Percentiles rank a stretch among this genome's conserved stretches.
phyloP scores from a whole-genome alignment of 768 basidiomycete genomes.

The Plicaturopsis crispa region DNA sequence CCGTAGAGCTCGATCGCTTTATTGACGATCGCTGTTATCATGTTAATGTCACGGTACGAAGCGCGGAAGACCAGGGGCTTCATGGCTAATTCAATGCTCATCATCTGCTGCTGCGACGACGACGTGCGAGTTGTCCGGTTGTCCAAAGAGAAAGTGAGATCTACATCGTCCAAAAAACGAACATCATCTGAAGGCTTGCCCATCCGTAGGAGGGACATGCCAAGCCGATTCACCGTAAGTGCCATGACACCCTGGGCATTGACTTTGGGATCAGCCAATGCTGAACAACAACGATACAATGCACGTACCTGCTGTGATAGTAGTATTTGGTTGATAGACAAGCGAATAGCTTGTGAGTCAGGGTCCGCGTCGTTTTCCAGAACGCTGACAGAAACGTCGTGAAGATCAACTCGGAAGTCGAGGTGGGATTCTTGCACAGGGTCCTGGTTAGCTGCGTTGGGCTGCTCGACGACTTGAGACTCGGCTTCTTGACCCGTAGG shows the following conservation, averaged over 20 bases:
- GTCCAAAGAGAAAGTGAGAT: constrained; percentile 83
- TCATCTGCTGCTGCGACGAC: constrained; percentile 59
- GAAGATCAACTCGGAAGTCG: constrained; percentile 79
- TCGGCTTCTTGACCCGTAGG: constrained; percentile 12
- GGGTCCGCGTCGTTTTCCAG: constrained; percentile 77
- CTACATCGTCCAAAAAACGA: constrained; percentile 88
- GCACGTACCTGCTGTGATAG: constrained; percentile 81
- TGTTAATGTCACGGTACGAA: constrained; percentile 89
- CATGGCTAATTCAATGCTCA: constrained; percentile 73
- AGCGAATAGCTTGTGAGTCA: constrained; percentile 78
- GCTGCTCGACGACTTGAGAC: constrained; percentile 9
- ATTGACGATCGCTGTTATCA: constrained; percentile 82
- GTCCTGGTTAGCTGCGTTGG: constrained; percentile 1
- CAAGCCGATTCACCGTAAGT: constrained; percentile 70
- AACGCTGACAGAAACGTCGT: constrained; percentile 83
- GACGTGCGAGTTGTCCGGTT: constrained; percentile 69
- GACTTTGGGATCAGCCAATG: no score
- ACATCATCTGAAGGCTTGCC: constrained; percentile 75
- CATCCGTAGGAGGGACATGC: constrained; percentile 94
- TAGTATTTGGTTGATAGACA: constrained; percentile 79
- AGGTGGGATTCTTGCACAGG: constrained; percentile 18
- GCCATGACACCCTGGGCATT: constrained; percentile 86
- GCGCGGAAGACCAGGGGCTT: constrained; percentile 88
- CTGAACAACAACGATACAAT: no score
- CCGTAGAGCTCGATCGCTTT: constrained; percentile 78